These are phyloP conservation scores for Phytophthora sp. DNA, from an alignment of 352 stramenopile genomes.

Conservation along the genomic window DNA sequence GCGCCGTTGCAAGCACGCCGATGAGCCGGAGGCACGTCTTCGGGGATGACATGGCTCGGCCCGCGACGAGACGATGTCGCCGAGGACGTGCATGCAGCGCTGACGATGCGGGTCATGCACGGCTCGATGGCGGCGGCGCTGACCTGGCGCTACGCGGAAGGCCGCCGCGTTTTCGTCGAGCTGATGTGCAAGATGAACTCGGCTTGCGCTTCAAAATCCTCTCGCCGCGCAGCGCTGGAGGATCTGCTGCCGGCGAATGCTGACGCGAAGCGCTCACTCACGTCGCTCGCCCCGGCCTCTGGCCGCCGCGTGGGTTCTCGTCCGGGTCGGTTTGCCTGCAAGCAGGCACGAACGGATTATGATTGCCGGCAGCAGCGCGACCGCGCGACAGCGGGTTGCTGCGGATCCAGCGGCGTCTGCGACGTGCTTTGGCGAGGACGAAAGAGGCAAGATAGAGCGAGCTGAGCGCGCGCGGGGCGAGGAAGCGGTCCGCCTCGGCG, in stretches of 20 bases:
- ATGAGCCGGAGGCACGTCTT: background rate
- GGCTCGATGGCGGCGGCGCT: background rate
- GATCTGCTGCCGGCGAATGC: conserved; percentile 25
- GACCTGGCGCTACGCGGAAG: conserved; percentile 18
- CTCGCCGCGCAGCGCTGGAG: conserved; percentile 1
- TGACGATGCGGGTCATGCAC: background rate
- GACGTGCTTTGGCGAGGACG: conserved; percentile 17
- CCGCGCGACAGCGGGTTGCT: conserved; percentile 15
- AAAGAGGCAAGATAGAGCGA: conserved; percentile 36
- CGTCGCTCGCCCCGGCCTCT: background rate
- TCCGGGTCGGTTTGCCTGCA: background rate
- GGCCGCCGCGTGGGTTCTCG: background rate
- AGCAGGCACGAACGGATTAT: conserved; percentile 13
- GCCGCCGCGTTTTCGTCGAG: conserved; percentile 19
- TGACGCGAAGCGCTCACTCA: conserved; percentile 7
- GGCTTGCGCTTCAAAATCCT: conserved; percentile 21
- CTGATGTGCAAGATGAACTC: conserved; percentile 28
- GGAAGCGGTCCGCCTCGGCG: conserved; percentile 1
- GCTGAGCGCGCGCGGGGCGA: background rate
- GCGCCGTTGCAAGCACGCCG: background rate
- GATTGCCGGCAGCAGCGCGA: conserved; percentile 6
- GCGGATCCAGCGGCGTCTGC: conserved; percentile 32
- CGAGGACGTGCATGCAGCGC: conserved; percentile 1
- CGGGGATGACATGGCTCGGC: background rate
- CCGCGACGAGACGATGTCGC: conserved; percentile 7